Base-by-base conservation (phyloP, 495 filamentous ascomycete genomes). In the Xylaria grammica region DNA sequence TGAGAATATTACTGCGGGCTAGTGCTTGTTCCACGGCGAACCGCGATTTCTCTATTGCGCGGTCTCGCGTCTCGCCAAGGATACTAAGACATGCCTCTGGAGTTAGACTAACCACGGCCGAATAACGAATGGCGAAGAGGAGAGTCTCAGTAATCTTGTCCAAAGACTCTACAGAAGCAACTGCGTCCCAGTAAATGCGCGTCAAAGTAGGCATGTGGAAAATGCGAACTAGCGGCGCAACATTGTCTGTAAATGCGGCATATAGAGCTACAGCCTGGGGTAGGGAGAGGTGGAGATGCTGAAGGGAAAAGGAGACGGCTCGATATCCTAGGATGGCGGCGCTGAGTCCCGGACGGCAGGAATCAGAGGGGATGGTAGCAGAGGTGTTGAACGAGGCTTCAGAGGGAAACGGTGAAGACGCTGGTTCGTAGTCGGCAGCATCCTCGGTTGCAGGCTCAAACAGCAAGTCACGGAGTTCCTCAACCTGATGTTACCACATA, bases 211-310 rank as follows among this genome's bases (percentile, higher is more conserved):
- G 86, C 1, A 75, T 77, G 74, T 89, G 86, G 24, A 88, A 71
- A 4, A 87, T 67, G 62, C 87, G 87, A n/a, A 73, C 74, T 19
- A 89, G 64, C 0, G 86, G 86, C 62, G 87, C 82, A 57, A 87
- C 79, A 67, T 83, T 85, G 22, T 82, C 78, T 19, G 81, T 70
- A 62, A 82, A 83, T 0, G 75, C 77, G 62, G 86, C 80, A 86
- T 86, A 89, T 2, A 90, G 65, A 48, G 78, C 74, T 58, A 67
- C 57, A 32, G 70, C 67, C 0, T 57, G 17, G 3, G 8, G 51
- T 24, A 63, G 62, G 0, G 65, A 24, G 9, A 67, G 67, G 51
- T 72, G 70, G 36, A 38, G 32, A 29, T 26, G 30, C 27, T 38
- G 36, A 38, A 57, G 53, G 29, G 48, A 51, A 26, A 7, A 13